These are phyloP conservation scores for Haplographium delicatum DNA, from an alignment of 495 filamentous ascomycete species.

Conservation along the genomic window DNA sequence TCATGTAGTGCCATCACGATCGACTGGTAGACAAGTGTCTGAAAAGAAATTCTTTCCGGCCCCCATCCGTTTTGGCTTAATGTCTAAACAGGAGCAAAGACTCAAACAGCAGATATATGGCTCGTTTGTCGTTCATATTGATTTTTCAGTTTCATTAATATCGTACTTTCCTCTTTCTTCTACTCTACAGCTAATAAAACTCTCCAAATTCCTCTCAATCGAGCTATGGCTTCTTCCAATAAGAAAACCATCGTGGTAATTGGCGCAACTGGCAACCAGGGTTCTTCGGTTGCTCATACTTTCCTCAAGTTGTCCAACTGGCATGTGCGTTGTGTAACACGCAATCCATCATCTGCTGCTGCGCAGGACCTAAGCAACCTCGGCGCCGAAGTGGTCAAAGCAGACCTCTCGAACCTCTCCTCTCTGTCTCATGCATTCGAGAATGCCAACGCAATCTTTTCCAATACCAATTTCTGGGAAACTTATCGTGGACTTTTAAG, in stretches of 20 bases:
- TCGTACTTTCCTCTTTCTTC: background rate
- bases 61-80: too few species aligned
- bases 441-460: constrained; percentile 45
- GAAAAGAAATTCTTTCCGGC: too few species aligned
- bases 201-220: background rate
- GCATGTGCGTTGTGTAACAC: constrained; percentile 38
- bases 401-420: constrained; percentile 37
- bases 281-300: constrained; percentile 37
- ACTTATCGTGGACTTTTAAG: constrained; percentile 9
- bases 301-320: constrained; percentile 35
- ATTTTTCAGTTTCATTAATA: too few species aligned
- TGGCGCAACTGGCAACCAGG: constrained; percentile 29
- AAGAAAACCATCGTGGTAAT: constrained; percentile 16
- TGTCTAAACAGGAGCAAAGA: too few species aligned
- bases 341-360: constrained; percentile 35
- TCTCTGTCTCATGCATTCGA: constrained; percentile 42
- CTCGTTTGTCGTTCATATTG: too few species aligned
- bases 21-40: too few species aligned
- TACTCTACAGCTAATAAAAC: background rate
- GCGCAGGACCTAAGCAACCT: constrained; percentile 31
- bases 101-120: too few species aligned
- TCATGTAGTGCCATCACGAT: too few species aligned
- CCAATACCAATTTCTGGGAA: constrained; percentile 48
- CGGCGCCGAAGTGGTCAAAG: constrained; percentile 46
- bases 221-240: constrained; percentile 5